Percentiles rank a stretch among this genome's conserved stretches.
Evolutionary conservation across 2,329 filamentous ascomycete species (phyloP).

Genomic region (Colletotrichum sp.): DNA sequence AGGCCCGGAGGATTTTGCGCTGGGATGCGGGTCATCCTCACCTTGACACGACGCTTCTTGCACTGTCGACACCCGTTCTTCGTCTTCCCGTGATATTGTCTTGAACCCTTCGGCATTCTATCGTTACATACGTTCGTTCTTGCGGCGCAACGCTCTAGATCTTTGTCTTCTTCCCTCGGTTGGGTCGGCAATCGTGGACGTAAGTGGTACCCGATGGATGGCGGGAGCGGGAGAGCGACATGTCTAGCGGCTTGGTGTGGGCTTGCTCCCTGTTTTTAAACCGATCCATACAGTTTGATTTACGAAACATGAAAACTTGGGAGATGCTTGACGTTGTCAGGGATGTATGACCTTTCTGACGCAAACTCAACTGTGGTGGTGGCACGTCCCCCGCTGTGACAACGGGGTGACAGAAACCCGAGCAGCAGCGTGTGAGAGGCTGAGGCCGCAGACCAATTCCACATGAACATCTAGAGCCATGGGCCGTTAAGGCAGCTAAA

Average conservation of each 20-base stretch:
- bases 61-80: constrained; percentile 22
- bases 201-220: background rate
- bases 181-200: background rate
- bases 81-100: constrained; percentile 21
- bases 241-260: background rate
- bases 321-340: constrained; percentile 7
- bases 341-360: constrained; percentile 15
- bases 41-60: constrained; percentile 22
- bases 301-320: constrained; percentile 4
- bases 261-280: constrained; percentile 5
- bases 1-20: background rate
- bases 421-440: background rate
- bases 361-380: constrained; percentile 13
- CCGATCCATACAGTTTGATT: background rate
- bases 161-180: background rate
- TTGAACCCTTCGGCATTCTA: constrained; percentile 20
- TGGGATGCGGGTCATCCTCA: background rate
- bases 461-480: background rate
- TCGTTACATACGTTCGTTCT: background rate
- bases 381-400: constrained; percentile 21
- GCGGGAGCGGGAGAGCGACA: background rate
- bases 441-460: background rate
- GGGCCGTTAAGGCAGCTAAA: background rate
- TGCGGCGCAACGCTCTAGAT: background rate
- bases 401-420: constrained; percentile 8